These are phyloP conservation scores for Candolleomyces aberdarensis DNA, from an alignment of 768 basidiomycete species.

Conservation along the genomic window DNA sequence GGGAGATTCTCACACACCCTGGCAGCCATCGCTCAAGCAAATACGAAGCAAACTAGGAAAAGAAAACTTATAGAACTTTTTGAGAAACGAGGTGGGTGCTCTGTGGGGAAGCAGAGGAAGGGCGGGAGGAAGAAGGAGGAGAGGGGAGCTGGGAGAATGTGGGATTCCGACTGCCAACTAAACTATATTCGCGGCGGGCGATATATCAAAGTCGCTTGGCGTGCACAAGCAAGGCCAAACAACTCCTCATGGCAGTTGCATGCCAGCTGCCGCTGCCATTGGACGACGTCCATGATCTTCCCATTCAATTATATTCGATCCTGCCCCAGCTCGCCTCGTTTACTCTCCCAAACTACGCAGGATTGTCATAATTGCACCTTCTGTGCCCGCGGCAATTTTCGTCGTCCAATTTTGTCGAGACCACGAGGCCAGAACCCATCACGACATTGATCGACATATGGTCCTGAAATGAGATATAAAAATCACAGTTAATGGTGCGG, in stretches of 20 bases:
- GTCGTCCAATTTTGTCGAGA: neutral
- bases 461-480: neutral
- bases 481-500: neutral
- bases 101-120: constrained; percentile 9
- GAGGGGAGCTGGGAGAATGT: constrained; percentile 1
- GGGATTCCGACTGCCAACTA: constrained; percentile 7
- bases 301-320: no score
- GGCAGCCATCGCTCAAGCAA: constrained; percentile 31
- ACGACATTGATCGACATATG: neutral
- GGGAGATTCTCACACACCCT: constrained; percentile 25
- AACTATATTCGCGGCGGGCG: constrained; percentile 8
- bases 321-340: neutral
- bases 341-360: neutral
- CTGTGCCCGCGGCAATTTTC: neutral
- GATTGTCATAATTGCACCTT: neutral
- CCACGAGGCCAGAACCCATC: constrained; percentile 1
- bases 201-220: constrained; percentile 5
- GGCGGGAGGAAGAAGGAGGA: constrained; percentile 10
- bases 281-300: no score
- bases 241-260: no score
- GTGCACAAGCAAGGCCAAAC: constrained; percentile 14
- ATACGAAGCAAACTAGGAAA: constrained; percentile 5
- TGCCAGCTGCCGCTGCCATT: no score
- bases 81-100: constrained; percentile 10
- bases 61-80: neutral